Percentiles rank a stretch among this genome's conserved stretches.
These are phyloP conservation scores for Coriolopsis trogii DNA, from an alignment of 1,284 basidiomycete species.

Conservation along the genomic window DNA sequence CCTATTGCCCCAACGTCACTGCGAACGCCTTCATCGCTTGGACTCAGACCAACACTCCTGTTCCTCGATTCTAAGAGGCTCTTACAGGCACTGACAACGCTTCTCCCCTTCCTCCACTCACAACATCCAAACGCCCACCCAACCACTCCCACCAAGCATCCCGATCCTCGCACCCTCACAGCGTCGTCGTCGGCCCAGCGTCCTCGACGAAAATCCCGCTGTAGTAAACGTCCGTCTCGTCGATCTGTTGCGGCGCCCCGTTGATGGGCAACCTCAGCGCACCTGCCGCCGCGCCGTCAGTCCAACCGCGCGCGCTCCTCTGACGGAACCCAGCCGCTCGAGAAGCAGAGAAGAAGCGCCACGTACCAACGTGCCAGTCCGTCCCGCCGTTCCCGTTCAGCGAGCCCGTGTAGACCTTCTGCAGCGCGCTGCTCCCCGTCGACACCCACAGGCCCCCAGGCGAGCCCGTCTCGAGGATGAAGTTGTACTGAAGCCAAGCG, in stretches of 20 bases:
- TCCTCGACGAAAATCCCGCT: constrained; percentile 32
- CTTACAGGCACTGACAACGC: too few relatives aligned
- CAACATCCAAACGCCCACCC: too few relatives aligned
- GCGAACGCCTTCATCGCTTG: too few relatives aligned
- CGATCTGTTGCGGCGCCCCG: constrained; percentile 28
- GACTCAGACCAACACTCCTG: too few relatives aligned
- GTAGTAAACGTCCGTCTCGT: constrained; percentile 31
- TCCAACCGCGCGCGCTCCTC: not conserved
- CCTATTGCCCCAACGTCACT: too few relatives aligned
- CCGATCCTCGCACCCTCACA: too few relatives aligned
- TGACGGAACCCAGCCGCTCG: not conserved
- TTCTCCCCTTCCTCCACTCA: too few relatives aligned
- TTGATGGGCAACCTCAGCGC: constrained; percentile 30
- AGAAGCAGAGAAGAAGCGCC: not conserved
- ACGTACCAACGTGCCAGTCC: constrained; percentile 31
- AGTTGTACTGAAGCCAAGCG: constrained; percentile 33
- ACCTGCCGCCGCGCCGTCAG: constrained; percentile 10
- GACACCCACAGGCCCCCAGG: constrained; percentile 34
- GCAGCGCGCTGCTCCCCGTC: constrained; percentile 26
- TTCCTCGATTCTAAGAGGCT: too few relatives aligned
- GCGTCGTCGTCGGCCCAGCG: constrained; percentile 26
- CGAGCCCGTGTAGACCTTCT: constrained; percentile 30
- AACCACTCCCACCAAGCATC: too few relatives aligned
- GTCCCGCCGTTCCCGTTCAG: constrained; percentile 32
- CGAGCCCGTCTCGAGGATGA: constrained; percentile 30